Evolutionary conservation across 371 early-diverging fungal species (phyloP), one percentile per base, ranked within the genome.

Genomic region (Thermomucor indicae-seudaticae): DNA sequence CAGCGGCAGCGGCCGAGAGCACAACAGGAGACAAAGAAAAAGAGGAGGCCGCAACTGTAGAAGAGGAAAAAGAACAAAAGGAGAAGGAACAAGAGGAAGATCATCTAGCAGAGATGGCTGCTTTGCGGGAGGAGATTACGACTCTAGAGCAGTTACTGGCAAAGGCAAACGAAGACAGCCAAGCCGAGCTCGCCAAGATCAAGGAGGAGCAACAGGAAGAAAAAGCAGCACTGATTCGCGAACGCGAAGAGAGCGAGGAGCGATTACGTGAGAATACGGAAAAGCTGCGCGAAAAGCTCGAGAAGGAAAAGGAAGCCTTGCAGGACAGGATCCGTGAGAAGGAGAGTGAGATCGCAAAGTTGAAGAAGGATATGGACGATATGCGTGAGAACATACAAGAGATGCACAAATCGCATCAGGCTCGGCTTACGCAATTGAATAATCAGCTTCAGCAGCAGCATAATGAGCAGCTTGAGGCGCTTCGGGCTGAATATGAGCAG

Each of bases 371-470:
- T 19, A 57, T 61, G 53, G 61, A 61, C 34, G 56, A 42, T 2
- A 43, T 61, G 49, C 54, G 61, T 6, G 61, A 56, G 16, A 56
- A 51, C 10, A 55, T 56, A 22, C 53, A 61, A 58, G 51, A 57
- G 19, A 57, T 63, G 55, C 63, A 63, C 44, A 57, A 63, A 40
- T 53, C 54, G 6, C 63, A 63, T 44, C 63, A 63, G 24, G 30
- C 43, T 14, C 63, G 63, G 5, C 20, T 63, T 43, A 63, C 63
- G 2, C 43, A 45, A 17, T 23, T 63, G 35, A 54, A 58, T 11
- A 50, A 58, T 31, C 58, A 63, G 35, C 50, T 63, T 19, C 50
- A 58, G 8, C 58, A 57, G 41, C 50, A 58, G n/a, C 58, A 58
- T 31, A 52, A 49, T 8, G 63, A 63, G n/a, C 55, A 55, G 24